Conservation (phyloP, 2,329 filamentous ascomycete species). For the Talaromyces sp. region DNA sequence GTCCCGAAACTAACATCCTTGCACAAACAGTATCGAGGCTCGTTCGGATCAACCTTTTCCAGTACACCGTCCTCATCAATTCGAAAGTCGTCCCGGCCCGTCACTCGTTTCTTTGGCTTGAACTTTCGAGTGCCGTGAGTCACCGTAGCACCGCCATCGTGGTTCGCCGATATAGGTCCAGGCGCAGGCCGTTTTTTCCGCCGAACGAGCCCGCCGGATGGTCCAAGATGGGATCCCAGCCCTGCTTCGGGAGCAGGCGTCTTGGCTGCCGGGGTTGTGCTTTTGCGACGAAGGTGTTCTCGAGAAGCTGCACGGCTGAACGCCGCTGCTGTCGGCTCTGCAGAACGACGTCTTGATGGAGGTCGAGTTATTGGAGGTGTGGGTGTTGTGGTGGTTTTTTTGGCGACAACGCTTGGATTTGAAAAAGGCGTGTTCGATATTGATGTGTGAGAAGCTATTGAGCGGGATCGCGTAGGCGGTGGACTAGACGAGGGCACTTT, state of each 20-base stretch:
- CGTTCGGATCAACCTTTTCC: slow-evolving; percentile 55
- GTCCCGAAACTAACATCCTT: slow-evolving; percentile 60
- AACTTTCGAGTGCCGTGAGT: slow-evolving; percentile 57
- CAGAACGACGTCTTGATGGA: slow-evolving; percentile 28
- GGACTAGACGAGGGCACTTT: slow-evolving; percentile 7
- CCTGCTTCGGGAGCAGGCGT: slow-evolving; percentile 39
- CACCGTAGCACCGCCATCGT: slow-evolving; percentile 58
- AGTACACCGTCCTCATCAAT: slow-evolving; percentile 46
- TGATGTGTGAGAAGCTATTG: slow-evolving; percentile 4
- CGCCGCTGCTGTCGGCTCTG: slow-evolving; percentile 25
- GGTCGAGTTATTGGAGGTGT: slow-evolving; percentile 28
- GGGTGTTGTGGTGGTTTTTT: slow-evolving; percentile 19
- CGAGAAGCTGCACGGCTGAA: slow-evolving; percentile 15
- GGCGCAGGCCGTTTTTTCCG: slow-evolving; percentile 58
- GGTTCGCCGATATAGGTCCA: slow-evolving; percentile 54
- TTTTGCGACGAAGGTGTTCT: slow-evolving; percentile 37
- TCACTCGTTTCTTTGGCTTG: slow-evolving; percentile 44
- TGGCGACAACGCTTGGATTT: slow-evolving; percentile 14
- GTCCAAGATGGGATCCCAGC: slow-evolving; percentile 30
- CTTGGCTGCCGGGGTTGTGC: slow-evolving; percentile 36
- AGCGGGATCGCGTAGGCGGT: slow-evolving; percentile 9
- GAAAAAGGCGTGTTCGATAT: neutral
- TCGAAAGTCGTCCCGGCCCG: slow-evolving; percentile 33
- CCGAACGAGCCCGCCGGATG: slow-evolving; percentile 27
- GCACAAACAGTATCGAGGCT: slow-evolving; percentile 61